Evolutionary conservation across 1,139 yeast species (phyloP).

Genomic region (Pichia sp.): DNA sequence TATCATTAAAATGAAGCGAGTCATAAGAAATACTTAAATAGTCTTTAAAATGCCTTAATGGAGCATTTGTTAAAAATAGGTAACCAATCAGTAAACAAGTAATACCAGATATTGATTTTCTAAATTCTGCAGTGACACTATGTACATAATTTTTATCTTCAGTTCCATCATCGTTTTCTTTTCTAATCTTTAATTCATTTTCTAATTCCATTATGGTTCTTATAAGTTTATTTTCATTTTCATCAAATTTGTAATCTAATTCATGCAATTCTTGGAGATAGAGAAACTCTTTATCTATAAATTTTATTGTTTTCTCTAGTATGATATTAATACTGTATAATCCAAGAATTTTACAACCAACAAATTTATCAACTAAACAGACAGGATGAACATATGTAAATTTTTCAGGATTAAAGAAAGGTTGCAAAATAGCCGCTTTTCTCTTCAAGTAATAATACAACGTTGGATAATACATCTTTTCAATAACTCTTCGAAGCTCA

Average conservation of each 20-base stretch:
- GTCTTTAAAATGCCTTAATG: slow-evolving; percentile 1
- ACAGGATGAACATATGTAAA: slow-evolving; percentile 13
- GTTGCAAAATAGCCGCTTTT: slow-evolving; percentile 3
- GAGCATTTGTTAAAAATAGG: slow-evolving; percentile 5
- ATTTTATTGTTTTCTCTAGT: slow-evolving; percentile 3
- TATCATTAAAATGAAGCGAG: not conserved
- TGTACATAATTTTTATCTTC: not conserved
- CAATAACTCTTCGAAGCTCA: slow-evolving; percentile 7
- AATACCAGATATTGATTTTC: slow-evolving; percentile 5
- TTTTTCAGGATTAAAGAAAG: slow-evolving; percentile 9
- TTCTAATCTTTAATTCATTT: not conserved
- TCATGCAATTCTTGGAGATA: not conserved
- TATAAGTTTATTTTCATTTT: not conserved
- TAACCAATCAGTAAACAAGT: slow-evolving; percentile 9
- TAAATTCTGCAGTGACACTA: not conserved
- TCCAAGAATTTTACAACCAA: slow-evolving; percentile 12
- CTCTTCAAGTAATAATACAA: slow-evolving; percentile 6
- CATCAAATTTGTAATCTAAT: not conserved
- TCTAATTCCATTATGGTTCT: not conserved
- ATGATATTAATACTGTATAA: slow-evolving; percentile 7
- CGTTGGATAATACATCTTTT: slow-evolving; percentile 13
- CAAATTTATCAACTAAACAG: slow-evolving; percentile 8
- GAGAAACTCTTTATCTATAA: slow-evolving; percentile 1
- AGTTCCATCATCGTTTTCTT: not conserved
- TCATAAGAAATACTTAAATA: slow-evolving; percentile 1